A percentile compares a stretch with the other conserved stretches of the same genome.
phyloP scores from a whole-genome alignment of 2,329 filamentous ascomycete genomes.

The Talaromyces albobiverticillius region DNA sequence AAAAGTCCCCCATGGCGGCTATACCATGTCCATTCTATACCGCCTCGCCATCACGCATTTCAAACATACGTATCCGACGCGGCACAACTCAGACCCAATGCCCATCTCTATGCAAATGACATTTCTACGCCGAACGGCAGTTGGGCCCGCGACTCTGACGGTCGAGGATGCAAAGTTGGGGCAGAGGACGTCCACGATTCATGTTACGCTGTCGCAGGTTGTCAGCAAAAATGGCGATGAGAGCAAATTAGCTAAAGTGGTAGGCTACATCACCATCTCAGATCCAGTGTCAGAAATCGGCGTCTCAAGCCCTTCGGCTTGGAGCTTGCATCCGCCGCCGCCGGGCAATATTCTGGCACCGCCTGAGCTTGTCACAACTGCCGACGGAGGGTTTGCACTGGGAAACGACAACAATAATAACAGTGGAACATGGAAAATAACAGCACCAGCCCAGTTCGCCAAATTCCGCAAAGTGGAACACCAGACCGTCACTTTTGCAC shows the following conservation, averaged over 20 bases:
- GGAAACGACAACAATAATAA: not conserved
- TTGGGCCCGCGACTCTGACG: constrained; percentile 55
- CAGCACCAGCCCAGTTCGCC: constrained; percentile 18
- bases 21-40: constrained; percentile 63
- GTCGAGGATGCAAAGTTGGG: constrained; percentile 65
- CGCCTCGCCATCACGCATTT: constrained; percentile 60
- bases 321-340: constrained; percentile 48
- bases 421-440: constrained; percentile 1
- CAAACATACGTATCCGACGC: constrained; percentile 54
- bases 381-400: constrained; percentile 4
- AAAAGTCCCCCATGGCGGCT: constrained; percentile 68
- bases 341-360: constrained; percentile 28
- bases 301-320: constrained; percentile 54
- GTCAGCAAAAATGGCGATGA: constrained; percentile 24
- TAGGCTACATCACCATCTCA: constrained; percentile 63
- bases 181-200: constrained; percentile 60
- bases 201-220: constrained; percentile 54
- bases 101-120: constrained; percentile 64
- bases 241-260: constrained; percentile 55
- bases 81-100: constrained; percentile 49
- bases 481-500: constrained; percentile 50
- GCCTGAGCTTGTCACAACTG: constrained; percentile 23
- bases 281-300: constrained; percentile 61
- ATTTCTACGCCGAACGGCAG: constrained; percentile 63
- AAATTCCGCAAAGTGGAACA: constrained; percentile 47